A percentile compares a stretch with the other conserved stretches of the same genome.
Evolutionary conservation across 208 protist genomes (phyloP).

Genomic region (Acanthamoeba castellanii): DNA sequence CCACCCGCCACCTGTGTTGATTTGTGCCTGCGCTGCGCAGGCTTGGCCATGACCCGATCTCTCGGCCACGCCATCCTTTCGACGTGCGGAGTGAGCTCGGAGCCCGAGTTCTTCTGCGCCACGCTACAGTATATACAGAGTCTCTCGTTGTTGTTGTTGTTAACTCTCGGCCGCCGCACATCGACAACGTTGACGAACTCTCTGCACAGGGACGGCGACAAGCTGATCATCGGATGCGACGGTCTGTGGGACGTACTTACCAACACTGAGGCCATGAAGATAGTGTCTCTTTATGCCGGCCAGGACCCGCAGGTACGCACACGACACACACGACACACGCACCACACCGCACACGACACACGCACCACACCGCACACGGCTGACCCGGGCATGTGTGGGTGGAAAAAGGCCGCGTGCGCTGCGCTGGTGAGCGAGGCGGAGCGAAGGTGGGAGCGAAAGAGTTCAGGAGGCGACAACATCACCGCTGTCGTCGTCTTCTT

Average conservation of each 20-base stretch:
- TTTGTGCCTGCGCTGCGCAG: background rate
- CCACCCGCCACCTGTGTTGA: background rate
- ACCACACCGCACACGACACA: background rate
- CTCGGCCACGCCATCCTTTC: conserved; percentile 60
- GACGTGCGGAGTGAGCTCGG: conserved; percentile 42
- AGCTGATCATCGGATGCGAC: conserved; percentile 70
- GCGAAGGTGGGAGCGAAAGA: conserved; percentile 64
- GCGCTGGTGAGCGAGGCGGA: conserved; percentile 72
- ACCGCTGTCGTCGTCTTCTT: conserved; percentile 74
- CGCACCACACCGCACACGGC: background rate
- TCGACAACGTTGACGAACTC: background rate
- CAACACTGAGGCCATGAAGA: conserved; percentile 57
- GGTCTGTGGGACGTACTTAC: conserved; percentile 68
- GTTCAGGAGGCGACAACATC: conserved; percentile 57
- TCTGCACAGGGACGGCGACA: conserved; percentile 30
- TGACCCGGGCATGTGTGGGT: background rate
- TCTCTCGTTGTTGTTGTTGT: too few relatives aligned
- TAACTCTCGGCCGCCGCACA: too few relatives aligned
- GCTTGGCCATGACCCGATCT: conserved; percentile 73
- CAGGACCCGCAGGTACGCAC: conserved; percentile 66
- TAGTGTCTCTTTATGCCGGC: conserved; percentile 67
- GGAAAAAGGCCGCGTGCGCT: conserved; percentile 1
- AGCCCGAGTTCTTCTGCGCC: conserved; percentile 70
- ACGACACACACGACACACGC: background rate
- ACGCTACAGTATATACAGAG: too few relatives aligned